Conservation (phyloP, 352 stramenopile genomes). For the Nothophytophthora sp. region DNA sequence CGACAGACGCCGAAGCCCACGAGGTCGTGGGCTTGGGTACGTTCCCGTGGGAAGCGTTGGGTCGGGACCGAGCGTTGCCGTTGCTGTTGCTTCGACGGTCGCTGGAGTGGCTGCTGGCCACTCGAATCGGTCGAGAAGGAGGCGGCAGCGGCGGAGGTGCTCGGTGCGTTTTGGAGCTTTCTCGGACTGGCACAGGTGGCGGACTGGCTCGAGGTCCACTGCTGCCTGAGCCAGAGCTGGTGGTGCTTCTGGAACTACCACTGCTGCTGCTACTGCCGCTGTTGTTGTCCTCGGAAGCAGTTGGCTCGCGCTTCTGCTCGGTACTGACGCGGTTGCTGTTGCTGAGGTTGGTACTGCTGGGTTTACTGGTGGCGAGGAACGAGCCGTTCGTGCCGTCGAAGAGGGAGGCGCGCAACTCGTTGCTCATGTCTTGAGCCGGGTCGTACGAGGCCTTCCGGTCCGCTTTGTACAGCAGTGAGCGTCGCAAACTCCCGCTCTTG, state of each 20-base stretch:
- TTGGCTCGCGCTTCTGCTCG: slow-evolving; percentile 23
- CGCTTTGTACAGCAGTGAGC: slow-evolving; percentile 21
- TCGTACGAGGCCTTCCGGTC: slow-evolving; percentile 26
- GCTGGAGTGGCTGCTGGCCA: slow-evolving; percentile 26
- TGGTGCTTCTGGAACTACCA: slow-evolving; percentile 27
- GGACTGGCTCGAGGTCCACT: slow-evolving; percentile 19
- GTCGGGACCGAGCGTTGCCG: too few relatives aligned
- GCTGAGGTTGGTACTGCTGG: slow-evolving; percentile 27
- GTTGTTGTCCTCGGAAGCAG: slow-evolving; percentile 17
- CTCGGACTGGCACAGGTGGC: too few relatives aligned
- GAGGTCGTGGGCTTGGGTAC: slow-evolving; percentile 16
- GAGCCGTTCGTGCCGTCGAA: slow-evolving; percentile 38
- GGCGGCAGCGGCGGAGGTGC: too few relatives aligned
- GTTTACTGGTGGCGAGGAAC: slow-evolving; percentile 27
- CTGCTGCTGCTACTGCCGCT: slow-evolving; percentile 22
- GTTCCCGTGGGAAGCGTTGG: slow-evolving; percentile 27
- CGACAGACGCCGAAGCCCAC: slow-evolving; percentile 32
- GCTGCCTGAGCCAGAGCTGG: slow-evolving; percentile 28
- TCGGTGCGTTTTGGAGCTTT: too few relatives aligned
- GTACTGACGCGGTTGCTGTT: too few relatives aligned
- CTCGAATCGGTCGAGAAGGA: slow-evolving; percentile 14
- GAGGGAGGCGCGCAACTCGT: slow-evolving; percentile 32
- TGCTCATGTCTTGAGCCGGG: slow-evolving; percentile 27
- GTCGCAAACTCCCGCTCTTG: slow-evolving; percentile 17
- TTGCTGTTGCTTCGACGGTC: too few relatives aligned